Base-by-base conservation (phyloP, 2,329 filamentous ascomycete species). In the Mollisia scopiformis region DNA sequence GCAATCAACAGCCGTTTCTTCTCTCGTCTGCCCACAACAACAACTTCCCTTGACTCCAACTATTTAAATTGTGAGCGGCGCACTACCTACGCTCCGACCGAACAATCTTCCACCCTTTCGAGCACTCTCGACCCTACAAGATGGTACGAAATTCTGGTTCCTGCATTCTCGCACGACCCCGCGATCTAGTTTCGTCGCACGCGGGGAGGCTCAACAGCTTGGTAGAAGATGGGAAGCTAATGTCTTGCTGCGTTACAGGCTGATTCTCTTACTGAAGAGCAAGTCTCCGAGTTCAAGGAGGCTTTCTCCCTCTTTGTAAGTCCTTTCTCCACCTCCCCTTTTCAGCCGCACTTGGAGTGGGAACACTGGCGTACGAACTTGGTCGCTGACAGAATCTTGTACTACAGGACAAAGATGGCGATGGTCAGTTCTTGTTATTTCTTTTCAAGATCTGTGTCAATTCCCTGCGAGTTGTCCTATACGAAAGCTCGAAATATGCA, bases 251-350 rank as follows among this genome's bases (percentile, higher is more conserved):
- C 39, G 43, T 50, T 68, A 61, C 78, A 98, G 94, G 94, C 94
- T 79, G 95, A 99, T 79, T 94, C 94, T 79, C 90, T 99, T 76
- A 98, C 95, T 73, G 95, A 99, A 86, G 95, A 99, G 84, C 95
- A 99, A 87, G 95, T 99, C 78, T 98, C 95, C 78, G 95, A 99
- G 84, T 99, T 98, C 86, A 99, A 98, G 91, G 95, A 99, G 84
- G 95, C 95, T 58, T 99, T 99, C 84, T 99, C 95, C 78, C 92
- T 99, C 70, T 99, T 99, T 81, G 95, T 99, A 89, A 89, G 95
- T 88, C 58, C 39, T 59, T 62, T 47, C 46, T 58, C 33, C 55
- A 25, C 14, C 27, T 28, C 30, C 33, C 52, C 27, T 39, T 19
- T 53, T 64, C 59, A 65, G 62, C 67, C 65, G 51, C 60, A 64